These are phyloP conservation scores for Aspergillus funiculosus DNA, from an alignment of 495 filamentous ascomycete genomes.

Conservation along the genomic window DNA sequence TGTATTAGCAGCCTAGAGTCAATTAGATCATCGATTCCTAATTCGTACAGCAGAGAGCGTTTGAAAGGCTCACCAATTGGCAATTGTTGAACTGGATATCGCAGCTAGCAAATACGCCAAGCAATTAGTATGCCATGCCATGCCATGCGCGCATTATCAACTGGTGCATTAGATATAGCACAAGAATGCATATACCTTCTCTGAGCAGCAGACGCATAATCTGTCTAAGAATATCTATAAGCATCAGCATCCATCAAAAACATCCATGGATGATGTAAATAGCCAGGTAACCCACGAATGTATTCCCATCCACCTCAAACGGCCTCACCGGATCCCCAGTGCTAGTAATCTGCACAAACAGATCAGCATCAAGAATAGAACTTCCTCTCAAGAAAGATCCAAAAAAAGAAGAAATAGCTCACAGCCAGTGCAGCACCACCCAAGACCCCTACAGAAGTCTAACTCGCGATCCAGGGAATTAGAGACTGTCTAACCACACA, in stretches of 20 bases:
- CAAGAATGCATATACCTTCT: conserved; percentile 16
- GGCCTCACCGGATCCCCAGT: conserved; percentile 34
- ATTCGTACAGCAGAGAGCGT: neutral
- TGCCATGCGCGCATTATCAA: no score
- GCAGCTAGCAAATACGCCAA: conserved; percentile 15
- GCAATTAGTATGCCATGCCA: no score
- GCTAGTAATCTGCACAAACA: conserved; percentile 18
- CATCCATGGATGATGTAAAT: no score
- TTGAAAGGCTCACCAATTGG: conserved; percentile 11
- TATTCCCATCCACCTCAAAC: conserved; percentile 42
- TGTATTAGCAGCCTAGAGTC: conserved; percentile 14
- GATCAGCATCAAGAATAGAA: neutral
- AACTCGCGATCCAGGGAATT: neutral
- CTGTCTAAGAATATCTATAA: no score
- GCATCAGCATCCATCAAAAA: no score
- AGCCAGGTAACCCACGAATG: conserved; percentile 47
- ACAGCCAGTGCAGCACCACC: conserved; percentile 12
- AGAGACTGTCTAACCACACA: neutral
- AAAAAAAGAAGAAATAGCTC: conserved; percentile 3
- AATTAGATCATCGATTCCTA: neutral
- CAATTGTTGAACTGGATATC: conserved; percentile 22
- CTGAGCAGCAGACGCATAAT: conserved; percentile 34
- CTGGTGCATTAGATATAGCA: no score
- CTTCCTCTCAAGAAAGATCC: neutral
- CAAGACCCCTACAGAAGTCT: conserved; percentile 3